These are phyloP conservation scores for Taiozyma onychis DNA, from an alignment of 1,139 yeast genomes.

Conservation along the genomic window DNA sequence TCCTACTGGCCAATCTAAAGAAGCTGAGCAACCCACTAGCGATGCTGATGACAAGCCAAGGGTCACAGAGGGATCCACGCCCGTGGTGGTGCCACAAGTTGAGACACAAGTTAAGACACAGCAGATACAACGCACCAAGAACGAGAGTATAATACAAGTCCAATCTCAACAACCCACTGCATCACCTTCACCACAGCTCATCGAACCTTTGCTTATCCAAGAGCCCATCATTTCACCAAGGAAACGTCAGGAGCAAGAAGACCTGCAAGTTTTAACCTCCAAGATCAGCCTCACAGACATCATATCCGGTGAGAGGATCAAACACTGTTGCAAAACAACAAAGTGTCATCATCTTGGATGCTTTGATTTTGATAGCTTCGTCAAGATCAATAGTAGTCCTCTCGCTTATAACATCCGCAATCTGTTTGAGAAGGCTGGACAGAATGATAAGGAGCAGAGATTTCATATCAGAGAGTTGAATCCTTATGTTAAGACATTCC, in stretches of 20 bases:
- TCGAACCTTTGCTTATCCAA: not conserved
- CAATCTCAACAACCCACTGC: not conserved
- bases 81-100: not conserved
- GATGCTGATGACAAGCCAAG: too few species aligned
- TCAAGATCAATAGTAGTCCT: slow-evolving; percentile 6
- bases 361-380: slow-evolving; percentile 14
- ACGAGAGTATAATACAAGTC: not conserved
- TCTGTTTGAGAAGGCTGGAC: slow-evolving; percentile 5
- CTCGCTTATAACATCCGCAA: not conserved
- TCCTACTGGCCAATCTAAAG: not conserved
- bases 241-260: slow-evolving; percentile 7
- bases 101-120: not conserved
- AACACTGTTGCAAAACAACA: slow-evolving; percentile 10
- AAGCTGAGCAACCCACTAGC: not conserved
- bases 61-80: not conserved
- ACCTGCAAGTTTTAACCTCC: slow-evolving; percentile 9
- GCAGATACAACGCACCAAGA: not conserved
- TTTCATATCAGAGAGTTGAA: not conserved
- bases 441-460: not conserved
- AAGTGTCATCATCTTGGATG: slow-evolving; percentile 12
- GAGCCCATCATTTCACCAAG: not conserved
- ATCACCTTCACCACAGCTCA: not conserved
- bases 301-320: slow-evolving; percentile 13
- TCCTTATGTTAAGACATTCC: not conserved
- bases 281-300: slow-evolving; percentile 13